Conservation (phyloP, 2,329 filamentous ascomycete genomes). For the Venturiaceae sp. region DNA sequence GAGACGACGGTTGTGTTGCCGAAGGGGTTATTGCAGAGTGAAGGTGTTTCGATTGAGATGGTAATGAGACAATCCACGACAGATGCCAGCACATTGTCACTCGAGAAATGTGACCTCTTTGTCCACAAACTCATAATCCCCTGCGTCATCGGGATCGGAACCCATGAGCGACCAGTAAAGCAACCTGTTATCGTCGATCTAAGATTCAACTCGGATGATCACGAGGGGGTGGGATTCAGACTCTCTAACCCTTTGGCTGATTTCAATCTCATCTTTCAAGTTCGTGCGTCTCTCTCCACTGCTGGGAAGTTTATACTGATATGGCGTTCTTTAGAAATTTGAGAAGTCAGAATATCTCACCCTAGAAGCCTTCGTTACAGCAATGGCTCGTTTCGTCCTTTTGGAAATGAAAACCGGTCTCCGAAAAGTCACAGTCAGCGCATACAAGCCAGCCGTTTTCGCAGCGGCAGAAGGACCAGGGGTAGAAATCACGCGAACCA, state of each 20-base stretch:
- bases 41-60: background rate
- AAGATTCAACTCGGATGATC: background rate
- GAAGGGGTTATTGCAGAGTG: background rate
- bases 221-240: background rate
- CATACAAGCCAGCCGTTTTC: slow-evolving; percentile 6
- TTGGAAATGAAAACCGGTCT: background rate
- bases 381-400: background rate
- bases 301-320: too few species aligned
- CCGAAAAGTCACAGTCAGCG: background rate
- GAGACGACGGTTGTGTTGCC: background rate
- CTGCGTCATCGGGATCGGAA: slow-evolving; percentile 5
- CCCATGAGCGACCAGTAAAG: slow-evolving; percentile 4
- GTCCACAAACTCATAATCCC: background rate
- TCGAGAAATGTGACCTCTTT: background rate
- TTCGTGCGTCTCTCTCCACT: background rate
- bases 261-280: background rate
- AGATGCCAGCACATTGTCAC: background rate
- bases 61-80: background rate
- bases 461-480: background rate
- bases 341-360: background rate
- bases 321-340: background rate
- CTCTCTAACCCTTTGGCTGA: background rate
- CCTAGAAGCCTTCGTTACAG: background rate
- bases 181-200: slow-evolving; percentile 5
- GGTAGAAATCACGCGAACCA: background rate